Conservation (phyloP, 2,329 filamentous ascomycete genomes). For the Monosporascus sp. region DNA sequence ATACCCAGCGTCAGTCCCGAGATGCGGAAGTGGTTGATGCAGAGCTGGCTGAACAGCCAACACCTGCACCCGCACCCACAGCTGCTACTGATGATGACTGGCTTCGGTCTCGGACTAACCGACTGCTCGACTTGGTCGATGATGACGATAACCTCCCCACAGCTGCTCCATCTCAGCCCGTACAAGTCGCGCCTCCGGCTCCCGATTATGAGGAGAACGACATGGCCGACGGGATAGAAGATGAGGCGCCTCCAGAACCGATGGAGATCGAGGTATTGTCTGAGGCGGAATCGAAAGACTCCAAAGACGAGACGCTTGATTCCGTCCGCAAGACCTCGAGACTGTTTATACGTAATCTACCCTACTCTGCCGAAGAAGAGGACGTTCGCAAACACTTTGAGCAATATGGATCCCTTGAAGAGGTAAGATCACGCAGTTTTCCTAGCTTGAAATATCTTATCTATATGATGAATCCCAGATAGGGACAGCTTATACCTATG, state of each 20-base stretch:
- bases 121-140: conserved; percentile 77
- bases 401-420: conserved; percentile 70
- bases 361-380: conserved; percentile 72
- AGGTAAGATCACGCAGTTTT: conserved; percentile 60
- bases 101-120: conserved; percentile 82
- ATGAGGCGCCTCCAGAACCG: background rate
- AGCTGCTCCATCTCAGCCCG: conserved; percentile 11
- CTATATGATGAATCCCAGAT: conserved; percentile 96
- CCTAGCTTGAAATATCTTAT: conserved; percentile 15
- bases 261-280: background rate
- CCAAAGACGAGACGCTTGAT: conserved; percentile 42
- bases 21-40: background rate
- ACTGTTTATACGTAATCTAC: conserved; percentile 83
- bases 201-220: conserved; percentile 6
- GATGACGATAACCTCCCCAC: conserved; percentile 50
- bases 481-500: conserved; percentile 97
- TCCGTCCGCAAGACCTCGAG: conserved; percentile 68
- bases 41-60: background rate
- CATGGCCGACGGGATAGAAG: conserved; percentile 12
- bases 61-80: conserved; percentile 12
- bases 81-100: conserved; percentile 77
- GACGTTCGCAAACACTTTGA: conserved; percentile 70
- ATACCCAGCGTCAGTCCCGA: background rate
- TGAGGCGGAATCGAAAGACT: conserved; percentile 31
- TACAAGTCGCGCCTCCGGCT: conserved; percentile 8